A percentile compares a stretch with the other conserved stretches of the same genome.
phyloP scores from a whole-genome alignment of 768 basidiomycete genomes.

The Terana coerulea region DNA sequence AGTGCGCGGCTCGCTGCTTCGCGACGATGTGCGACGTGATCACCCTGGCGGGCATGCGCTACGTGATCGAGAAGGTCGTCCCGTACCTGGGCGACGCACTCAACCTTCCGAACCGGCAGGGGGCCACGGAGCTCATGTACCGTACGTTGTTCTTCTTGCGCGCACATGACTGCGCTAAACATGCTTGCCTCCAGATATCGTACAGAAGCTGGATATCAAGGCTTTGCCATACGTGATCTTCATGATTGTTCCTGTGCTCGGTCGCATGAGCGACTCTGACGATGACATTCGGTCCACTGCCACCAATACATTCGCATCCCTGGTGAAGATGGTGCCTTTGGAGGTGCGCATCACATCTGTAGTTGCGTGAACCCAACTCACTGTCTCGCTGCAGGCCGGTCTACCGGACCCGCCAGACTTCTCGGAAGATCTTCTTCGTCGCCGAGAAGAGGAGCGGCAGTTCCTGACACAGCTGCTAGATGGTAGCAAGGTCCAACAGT shows the following conservation, averaged over 20 bases:
- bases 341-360: conserved; percentile 53
- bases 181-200: conserved; percentile 66
- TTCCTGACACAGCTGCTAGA: conserved; percentile 94
- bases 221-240: conserved; percentile 96
- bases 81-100: conserved; percentile 80
- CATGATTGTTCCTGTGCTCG: conserved; percentile 92
- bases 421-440: conserved; percentile 80
- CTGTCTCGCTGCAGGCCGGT: conserved; percentile 59
- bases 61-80: conserved; percentile 81
- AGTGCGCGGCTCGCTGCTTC: conserved; percentile 82
- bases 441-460: conserved; percentile 81
- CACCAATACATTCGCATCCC: conserved; percentile 95
- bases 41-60: conserved; percentile 81
- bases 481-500: conserved; percentile 91
- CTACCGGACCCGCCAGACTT: conserved; percentile 96
- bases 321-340: conserved; percentile 98
- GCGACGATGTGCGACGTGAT: conserved; percentile 86
- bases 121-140: conserved; percentile 85
- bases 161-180: conserved; percentile 8
- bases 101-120: conserved; percentile 75
- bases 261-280: conserved; percentile 94
- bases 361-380: background rate
- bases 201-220: conserved; percentile 88
- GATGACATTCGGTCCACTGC: conserved; percentile 90
- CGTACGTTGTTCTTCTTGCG: conserved; percentile 48